Evolutionary conservation across 148 eudicot species (phyloP).

Genomic region (Euryodendron excelsum): DNA sequence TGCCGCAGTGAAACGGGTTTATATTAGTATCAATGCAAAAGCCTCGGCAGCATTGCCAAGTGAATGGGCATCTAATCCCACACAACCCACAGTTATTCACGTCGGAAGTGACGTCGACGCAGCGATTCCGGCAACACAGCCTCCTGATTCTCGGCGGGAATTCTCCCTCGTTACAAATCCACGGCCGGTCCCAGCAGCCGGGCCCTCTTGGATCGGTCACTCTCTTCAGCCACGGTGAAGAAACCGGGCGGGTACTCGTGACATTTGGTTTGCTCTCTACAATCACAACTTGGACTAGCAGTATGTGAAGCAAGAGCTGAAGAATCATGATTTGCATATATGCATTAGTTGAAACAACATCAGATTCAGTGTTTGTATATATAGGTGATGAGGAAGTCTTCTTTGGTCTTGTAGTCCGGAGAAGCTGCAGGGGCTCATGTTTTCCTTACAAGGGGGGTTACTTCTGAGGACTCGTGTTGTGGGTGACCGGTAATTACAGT

Average conservation of each 20-base stretch:
- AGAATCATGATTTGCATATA: constrained; percentile 9
- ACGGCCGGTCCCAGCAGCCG: constrained; percentile 71
- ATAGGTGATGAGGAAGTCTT: constrained; percentile 12
- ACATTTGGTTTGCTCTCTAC: constrained; percentile 24
- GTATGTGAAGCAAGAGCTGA: not conserved
- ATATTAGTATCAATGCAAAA: constrained; percentile 43
- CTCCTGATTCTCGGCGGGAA: constrained; percentile 26
- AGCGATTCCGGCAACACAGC: constrained; percentile 60
- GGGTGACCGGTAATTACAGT: constrained; percentile 11
- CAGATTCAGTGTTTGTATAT: constrained; percentile 6
- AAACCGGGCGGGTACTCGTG: constrained; percentile 9
- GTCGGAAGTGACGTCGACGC: constrained; percentile 54
- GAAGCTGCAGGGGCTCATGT: constrained; percentile 25
- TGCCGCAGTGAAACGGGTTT: constrained; percentile 67
- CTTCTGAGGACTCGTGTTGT: constrained; percentile 15
- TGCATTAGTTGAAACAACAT: not conserved
- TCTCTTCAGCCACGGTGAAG: constrained; percentile 55
- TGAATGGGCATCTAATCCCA: constrained; percentile 67
- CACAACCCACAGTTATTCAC: constrained; percentile 72
- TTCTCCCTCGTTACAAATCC: constrained; percentile 52
- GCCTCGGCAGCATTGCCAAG: constrained; percentile 70
- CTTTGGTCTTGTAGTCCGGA: constrained; percentile 14
- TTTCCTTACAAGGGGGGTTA: constrained; percentile 27
- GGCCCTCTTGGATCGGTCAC: constrained; percentile 38
- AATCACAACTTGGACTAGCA: no score